Evolutionary conservation across 306 rosid species (phyloP), one percentile per base, ranked within the genome.

Genomic region (Sicyos edulis): DNA sequence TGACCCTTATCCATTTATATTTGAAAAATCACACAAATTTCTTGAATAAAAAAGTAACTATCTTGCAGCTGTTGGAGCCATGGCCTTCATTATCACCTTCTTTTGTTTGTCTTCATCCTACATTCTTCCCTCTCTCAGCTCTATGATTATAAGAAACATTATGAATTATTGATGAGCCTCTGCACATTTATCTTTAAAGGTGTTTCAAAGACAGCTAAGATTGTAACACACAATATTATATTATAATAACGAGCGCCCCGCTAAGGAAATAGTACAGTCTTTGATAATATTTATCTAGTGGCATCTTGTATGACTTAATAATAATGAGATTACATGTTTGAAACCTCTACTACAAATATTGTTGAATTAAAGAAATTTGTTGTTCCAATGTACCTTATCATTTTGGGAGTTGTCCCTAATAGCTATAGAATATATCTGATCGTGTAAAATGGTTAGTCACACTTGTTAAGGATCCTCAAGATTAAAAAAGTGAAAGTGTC

Each of bases 161-260:
- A 74, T 54, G 84, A 87, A 81, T 75, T 82, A 89, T 92, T 88
- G 76, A 86, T 88, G 83, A 71, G 85, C 89, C 81, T 85, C 92
- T 79, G 19, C 86, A 88, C 96, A 83, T n/a, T 82, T 86, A 54
- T 24, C 9, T 65, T 19, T 85, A 83, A 87, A 82, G 76, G 84
- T 84, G 72, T 59, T n/a, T 77, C 58, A 22, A 13, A 75, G 83
- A 79, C 96, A 92, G 92, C 95, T 89, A 77, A 77, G 70, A 69
- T 77, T 76, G 47, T 72, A 76, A 19, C 5, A 22, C 5, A 63
- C 78, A 34, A 56, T 0, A 59, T 55, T 66, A 69, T 49, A 75
- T 75, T 85, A 12, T 58, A 55, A 0, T 55, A 37, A 37, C 42
- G 0, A 40, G 45, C 1, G 45, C 8, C 45, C 9, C 45, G 9